phyloP scores from a whole-genome alignment of 208 protist genomes.

The Perkinsela sp. region DNA sequence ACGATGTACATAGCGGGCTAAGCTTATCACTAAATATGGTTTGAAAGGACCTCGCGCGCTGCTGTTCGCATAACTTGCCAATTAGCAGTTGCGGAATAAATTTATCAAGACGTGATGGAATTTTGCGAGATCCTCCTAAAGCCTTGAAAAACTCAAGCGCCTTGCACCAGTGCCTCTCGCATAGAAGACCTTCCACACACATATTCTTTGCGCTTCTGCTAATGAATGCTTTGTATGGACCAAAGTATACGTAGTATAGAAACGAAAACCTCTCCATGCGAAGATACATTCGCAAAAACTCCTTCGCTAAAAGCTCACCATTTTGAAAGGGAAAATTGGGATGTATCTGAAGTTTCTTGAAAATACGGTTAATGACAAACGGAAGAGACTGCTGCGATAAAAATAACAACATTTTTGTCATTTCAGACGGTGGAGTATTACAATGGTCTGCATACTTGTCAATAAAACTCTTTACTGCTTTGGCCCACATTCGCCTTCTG shows the following conservation, averaged over 20 bases:
- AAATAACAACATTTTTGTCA: background rate
- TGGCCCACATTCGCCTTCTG: constrained; percentile 1
- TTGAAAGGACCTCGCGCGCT: background rate
- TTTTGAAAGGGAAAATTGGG: background rate
- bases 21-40: background rate
- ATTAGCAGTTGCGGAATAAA: background rate
- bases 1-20: background rate
- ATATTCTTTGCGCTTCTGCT: background rate
- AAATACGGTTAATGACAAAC: background rate
- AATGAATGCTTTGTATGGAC: background rate
- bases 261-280: background rate
- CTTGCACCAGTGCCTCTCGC: background rate
- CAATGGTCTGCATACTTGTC: background rate
- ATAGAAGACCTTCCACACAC: background rate
- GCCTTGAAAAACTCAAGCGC: background rate
- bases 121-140: background rate
- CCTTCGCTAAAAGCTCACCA: background rate
- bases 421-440: background rate
- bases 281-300: background rate
- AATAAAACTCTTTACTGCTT: background rate
- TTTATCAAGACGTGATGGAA: background rate
- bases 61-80: background rate
- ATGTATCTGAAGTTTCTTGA: background rate
- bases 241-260: background rate
- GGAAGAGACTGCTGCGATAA: background rate